Conservation (phyloP, 257 asterid species). For the Solanum dulcamara region DNA sequence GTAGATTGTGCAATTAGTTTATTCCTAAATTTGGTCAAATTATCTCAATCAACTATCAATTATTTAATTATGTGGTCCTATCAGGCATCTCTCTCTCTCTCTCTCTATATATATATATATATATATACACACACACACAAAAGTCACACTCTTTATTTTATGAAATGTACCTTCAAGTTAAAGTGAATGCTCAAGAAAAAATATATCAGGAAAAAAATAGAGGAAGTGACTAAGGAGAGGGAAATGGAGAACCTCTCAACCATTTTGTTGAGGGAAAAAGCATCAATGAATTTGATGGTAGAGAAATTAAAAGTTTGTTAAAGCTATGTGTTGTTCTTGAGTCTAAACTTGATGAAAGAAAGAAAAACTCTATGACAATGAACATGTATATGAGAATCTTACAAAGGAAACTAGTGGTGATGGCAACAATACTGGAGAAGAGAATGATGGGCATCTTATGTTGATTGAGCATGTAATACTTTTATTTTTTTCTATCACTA, state of each 20-base stretch:
- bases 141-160: background rate
- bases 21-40: background rate
- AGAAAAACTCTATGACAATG: background rate
- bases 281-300: too few species aligned
- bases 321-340: background rate
- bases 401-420: background rate
- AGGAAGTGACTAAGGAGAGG: background rate
- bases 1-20: background rate
- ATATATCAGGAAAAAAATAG: background rate
- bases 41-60: background rate
- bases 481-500: background rate
- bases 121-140: too few species aligned
- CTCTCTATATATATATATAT: too few species aligned
- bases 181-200: background rate
- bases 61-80: background rate
- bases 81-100: too few species aligned
- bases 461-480: background rate
- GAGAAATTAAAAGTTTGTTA: background rate
- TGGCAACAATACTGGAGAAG: background rate
- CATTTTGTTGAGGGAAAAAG: background rate
- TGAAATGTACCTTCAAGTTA: background rate
- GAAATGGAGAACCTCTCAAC: background rate
- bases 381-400: background rate
- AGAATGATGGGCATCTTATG: background rate
- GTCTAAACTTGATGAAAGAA: background rate